Percentiles rank a stretch among this genome's conserved stretches.
Conservation (phyloP, 78 protist genomes). For the Polysphondylium violaceum region DNA sequence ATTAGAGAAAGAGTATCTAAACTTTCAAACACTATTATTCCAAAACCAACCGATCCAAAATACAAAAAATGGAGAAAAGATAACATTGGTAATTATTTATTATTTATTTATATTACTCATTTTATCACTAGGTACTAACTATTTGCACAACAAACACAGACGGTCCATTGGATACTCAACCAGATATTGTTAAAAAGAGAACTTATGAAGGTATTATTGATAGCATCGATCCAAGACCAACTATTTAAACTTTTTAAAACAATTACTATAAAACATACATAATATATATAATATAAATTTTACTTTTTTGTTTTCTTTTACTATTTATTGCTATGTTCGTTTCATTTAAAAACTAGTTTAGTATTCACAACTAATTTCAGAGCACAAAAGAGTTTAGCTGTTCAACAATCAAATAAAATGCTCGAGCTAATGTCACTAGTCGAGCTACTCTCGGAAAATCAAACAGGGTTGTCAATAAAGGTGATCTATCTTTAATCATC, state of each 20-base stretch:
- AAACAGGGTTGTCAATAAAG: no score
- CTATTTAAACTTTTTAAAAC: constrained; percentile 32
- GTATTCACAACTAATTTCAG: no score
- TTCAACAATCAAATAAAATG: no score
- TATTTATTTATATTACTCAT: neutral
- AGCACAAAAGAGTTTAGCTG: no score
- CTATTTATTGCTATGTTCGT: no score
- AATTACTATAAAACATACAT: neutral
- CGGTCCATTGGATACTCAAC: constrained; percentile 46
- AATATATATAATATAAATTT: no score
- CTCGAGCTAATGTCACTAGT: no score
- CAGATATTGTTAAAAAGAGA: constrained; percentile 30
- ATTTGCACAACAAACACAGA: constrained; percentile 4
- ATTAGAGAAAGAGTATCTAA: constrained; percentile 66
- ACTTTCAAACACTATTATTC: constrained; percentile 38
- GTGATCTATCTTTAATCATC: no score
- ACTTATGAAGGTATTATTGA: constrained; percentile 57
- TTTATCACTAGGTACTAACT: neutral
- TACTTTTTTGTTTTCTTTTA: no score
- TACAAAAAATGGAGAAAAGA: constrained; percentile 61
- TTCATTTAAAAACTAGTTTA: no score
- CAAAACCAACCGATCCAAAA: constrained; percentile 44
- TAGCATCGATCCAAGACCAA: constrained; percentile 49
- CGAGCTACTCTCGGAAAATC: no score
- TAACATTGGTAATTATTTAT: constrained; percentile 12